These are phyloP conservation scores for Osmozyma mogii DNA, from an alignment of 805 yeast genomes.

Conservation along the genomic window DNA sequence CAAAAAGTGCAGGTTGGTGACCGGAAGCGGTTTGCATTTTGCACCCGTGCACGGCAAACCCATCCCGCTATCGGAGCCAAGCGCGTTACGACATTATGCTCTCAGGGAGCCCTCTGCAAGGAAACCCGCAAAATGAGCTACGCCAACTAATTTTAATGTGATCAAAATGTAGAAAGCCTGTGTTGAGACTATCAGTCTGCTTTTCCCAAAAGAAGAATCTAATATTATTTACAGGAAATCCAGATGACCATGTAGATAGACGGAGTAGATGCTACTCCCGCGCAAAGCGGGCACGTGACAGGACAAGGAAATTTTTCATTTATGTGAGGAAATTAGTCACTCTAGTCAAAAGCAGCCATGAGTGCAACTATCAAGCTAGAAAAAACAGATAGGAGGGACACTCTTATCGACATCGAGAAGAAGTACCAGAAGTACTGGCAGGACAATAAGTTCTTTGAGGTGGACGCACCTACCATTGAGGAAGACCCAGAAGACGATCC, in stretches of 20 bases:
- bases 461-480: slow-evolving; percentile 75
- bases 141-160: too few species aligned
- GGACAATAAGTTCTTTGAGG: slow-evolving; percentile 77
- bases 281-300: neutral
- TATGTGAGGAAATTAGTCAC: too few species aligned
- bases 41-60: too few species aligned
- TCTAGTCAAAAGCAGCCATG: slow-evolving; percentile 17
- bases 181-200: neutral
- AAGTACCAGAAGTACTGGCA: slow-evolving; percentile 84
- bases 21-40: too few species aligned
- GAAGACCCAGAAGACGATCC: slow-evolving; percentile 41
- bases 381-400: slow-evolving; percentile 91
- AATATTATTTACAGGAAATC: neutral
- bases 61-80: too few species aligned
- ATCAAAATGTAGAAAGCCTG: neutral
- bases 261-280: neutral
- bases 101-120: too few species aligned
- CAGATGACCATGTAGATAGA: neutral
- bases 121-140: too few species aligned
- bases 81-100: too few species aligned
- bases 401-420: slow-evolving; percentile 80
- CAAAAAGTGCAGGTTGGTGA: too few species aligned
- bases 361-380: slow-evolving; percentile 35
- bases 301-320: too few species aligned
- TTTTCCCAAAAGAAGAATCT: neutral